Evolutionary conservation across 1,284 basidiomycete species (phyloP), one percentile per base, ranked within the genome.

Genomic region (Trichosporon faecale): DNA sequence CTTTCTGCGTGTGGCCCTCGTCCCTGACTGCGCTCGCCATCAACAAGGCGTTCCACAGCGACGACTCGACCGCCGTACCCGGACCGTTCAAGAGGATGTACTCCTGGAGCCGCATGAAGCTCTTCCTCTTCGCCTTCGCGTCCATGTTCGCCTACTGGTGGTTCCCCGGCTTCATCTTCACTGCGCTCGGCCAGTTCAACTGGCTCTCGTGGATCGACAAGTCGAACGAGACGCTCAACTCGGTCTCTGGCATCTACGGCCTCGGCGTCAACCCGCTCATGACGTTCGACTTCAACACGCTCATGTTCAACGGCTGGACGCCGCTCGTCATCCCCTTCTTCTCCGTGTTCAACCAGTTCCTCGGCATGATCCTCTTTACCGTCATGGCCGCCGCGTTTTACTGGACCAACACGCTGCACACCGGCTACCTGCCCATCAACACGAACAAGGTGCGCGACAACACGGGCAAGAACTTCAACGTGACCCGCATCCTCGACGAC

Each of bases 121-220:
- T 84, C 74, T 84, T 85, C 79, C 63, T 75, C 21, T 70, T 80
- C 65, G 75, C 75, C 11, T 78, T 80, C 69, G 25, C 67, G 16
- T 71, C 74, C 63, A 84, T 85, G 83, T 79, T 84, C 65, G 63
- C 79, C 66, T 82, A 77, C 69, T 84, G 78, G 74, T 85, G 80
- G 80, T 81, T 85, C 78, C 83, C 83, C 21, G 78, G 76, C 63
- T 84, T 78, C 71, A 70, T 85, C 63, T 82, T 83, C 70, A 70
- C 69, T 14, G 86, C 85, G 12, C 81, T 88, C 7, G 85, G 85
- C 12, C 85, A 83, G 71, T 89, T 89, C 78, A 87, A 86, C 74
- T 89, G 88, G 88, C 85, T 88, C 21, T 85, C 84, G 72, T 89
- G 88, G 88, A 88, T 89, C 73, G 83, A 80, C 37, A 87, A 87